A percentile compares a stretch with the other conserved stretches of the same genome.
phyloP scores from a whole-genome alignment of 352 stramenopile genomes.

The Pythium diclinum region DNA sequence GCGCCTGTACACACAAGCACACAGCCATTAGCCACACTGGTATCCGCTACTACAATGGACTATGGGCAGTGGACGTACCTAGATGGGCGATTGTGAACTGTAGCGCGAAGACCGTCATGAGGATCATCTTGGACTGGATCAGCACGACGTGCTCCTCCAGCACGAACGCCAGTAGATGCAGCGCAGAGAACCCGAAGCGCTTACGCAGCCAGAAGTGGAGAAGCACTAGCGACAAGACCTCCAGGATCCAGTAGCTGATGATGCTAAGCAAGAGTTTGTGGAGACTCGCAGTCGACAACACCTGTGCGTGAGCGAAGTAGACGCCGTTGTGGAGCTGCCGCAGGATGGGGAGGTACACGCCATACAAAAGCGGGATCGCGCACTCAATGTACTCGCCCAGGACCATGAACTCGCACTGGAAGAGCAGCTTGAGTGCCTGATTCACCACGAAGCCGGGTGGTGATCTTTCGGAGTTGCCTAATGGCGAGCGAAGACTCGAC shows the following conservation, averaged over 20 bases:
- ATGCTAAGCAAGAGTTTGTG: conserved; percentile 12
- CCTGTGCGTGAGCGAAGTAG: conserved; percentile 25
- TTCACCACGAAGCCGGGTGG: neutral
- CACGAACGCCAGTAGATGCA: conserved; percentile 28
- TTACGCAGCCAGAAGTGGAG: conserved; percentile 21
- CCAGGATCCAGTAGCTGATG: conserved; percentile 19
- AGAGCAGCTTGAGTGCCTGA: conserved; percentile 20
- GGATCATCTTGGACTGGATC: conserved; percentile 28
- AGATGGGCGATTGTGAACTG: conserved; percentile 24
- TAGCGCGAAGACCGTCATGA: conserved; percentile 28
- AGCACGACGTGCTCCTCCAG: conserved; percentile 26
- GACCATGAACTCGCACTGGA: conserved; percentile 29
- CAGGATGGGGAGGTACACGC: conserved; percentile 26
- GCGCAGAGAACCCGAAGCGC: conserved; percentile 14
- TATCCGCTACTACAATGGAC: neutral
- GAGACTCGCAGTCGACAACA: neutral
- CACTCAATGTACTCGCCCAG: conserved; percentile 33
- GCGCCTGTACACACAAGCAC: conserved; percentile 9
- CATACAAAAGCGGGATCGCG: conserved; percentile 29
- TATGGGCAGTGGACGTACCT: conserved; percentile 5
- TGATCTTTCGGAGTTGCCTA: neutral
- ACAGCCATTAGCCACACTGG: neutral
- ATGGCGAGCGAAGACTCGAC: neutral
- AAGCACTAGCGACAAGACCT: conserved; percentile 24
- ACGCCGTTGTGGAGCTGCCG: conserved; percentile 28